Conservation (phyloP, 768 basidiomycete species). For the Amanita phalloides region DNA sequence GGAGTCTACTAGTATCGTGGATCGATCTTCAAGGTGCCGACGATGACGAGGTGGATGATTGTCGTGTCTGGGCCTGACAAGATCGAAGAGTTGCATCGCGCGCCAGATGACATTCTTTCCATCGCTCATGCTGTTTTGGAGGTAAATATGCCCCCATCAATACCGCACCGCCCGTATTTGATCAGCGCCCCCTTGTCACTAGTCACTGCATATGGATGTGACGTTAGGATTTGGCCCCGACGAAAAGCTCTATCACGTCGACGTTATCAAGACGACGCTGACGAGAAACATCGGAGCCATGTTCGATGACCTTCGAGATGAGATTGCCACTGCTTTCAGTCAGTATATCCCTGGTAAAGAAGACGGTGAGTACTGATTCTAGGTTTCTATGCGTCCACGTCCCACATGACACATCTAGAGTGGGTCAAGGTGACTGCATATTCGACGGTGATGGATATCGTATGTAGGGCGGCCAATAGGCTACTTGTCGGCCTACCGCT, state of each 20-base stretch:
- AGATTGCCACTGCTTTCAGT: conserved; percentile 12
- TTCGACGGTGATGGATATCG: conserved; percentile 11
- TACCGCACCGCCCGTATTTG: neutral
- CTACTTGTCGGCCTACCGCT: conserved; percentile 17
- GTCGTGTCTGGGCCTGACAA: conserved; percentile 26
- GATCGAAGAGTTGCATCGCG: conserved; percentile 34
- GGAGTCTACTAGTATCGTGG: conserved; percentile 13
- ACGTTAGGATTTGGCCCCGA: conserved; percentile 18
- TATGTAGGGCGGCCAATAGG: conserved; percentile 12
- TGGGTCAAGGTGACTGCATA: conserved; percentile 4
- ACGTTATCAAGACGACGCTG: conserved; percentile 15
- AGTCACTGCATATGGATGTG: conserved; percentile 23
- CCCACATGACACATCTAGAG: neutral
- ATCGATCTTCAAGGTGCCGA: conserved; percentile 30
- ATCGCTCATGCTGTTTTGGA: conserved; percentile 24
- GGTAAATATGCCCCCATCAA: neutral
- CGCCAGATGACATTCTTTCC: conserved; percentile 35
- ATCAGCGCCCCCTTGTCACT: neutral
- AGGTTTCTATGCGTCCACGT: too few species aligned
- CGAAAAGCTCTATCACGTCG: conserved; percentile 13
- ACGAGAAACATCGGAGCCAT: conserved; percentile 17
- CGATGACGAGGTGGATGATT: conserved; percentile 35
- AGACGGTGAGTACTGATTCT: neutral
- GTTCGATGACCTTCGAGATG: conserved; percentile 17
- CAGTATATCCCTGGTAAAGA: conserved; percentile 7